Percentiles rank a stretch among this genome's conserved stretches.
Conservation (phyloP, 2,329 filamentous ascomycete species). For the Pezicula carpinea region DNA sequence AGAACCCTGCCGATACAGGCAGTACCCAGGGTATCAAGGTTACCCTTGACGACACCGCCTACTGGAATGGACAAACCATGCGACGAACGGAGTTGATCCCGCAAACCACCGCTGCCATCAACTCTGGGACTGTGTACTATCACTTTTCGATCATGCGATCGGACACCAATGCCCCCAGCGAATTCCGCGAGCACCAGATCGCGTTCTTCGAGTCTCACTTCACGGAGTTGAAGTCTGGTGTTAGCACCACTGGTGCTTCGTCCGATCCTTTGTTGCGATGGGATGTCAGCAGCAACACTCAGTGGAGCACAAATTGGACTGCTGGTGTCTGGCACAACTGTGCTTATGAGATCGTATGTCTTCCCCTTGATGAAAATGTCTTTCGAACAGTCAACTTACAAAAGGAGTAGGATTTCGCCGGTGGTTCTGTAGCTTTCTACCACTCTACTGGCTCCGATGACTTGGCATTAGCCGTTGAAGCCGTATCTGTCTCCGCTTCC, state of each 20-base stretch:
- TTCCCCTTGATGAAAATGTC: not conserved
- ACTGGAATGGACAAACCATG: conserved; percentile 71
- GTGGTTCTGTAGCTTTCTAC: conserved; percentile 61
- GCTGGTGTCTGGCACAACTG: conserved; percentile 70
- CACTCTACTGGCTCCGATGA: conserved; percentile 60
- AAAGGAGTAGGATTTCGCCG: conserved; percentile 50
- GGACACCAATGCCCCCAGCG: conserved; percentile 54
- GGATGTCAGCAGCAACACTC: conserved; percentile 53
- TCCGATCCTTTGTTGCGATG: conserved; percentile 55
- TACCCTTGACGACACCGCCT: conserved; percentile 58
- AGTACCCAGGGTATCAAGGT: conserved; percentile 64
- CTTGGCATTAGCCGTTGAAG: conserved; percentile 53
- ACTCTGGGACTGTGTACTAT: conserved; percentile 61
- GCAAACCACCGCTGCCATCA: conserved; percentile 61
- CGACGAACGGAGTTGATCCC: conserved; percentile 70
- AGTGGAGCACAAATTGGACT: conserved; percentile 59
- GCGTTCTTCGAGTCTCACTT: conserved; percentile 65
- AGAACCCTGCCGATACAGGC: conserved; percentile 49
- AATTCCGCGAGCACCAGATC: conserved; percentile 63
- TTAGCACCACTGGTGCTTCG: conserved; percentile 4
- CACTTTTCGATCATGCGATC: conserved; percentile 64
- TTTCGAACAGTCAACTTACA: not conserved
- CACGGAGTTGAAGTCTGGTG: conserved; percentile 68
- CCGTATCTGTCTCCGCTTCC: conserved; percentile 54
- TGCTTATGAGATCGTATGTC: conserved; percentile 61